A percentile compares a stretch with the other conserved stretches of the same genome.
phyloP scores from a whole-genome alignment of 2,329 filamentous ascomycete genomes.

The Magnaporthiopsis incrustans region DNA sequence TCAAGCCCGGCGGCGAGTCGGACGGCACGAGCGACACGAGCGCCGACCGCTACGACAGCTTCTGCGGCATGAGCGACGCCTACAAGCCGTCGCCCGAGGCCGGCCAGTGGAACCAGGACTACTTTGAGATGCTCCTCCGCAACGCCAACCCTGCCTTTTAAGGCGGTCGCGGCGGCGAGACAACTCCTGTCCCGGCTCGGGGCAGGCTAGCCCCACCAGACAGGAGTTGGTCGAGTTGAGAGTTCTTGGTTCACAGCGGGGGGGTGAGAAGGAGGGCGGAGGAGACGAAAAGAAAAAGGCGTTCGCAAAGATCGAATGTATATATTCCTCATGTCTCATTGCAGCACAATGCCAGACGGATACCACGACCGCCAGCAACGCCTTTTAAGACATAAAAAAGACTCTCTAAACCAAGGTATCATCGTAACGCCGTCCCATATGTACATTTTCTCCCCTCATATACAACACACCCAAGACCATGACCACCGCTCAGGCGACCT shows the following conservation, averaged over 20 bases:
- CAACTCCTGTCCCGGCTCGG: no score
- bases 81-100: conserved; percentile 33
- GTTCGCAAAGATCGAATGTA: background rate
- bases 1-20: conserved; percentile 54
- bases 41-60: conserved; percentile 26
- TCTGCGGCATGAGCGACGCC: conserved; percentile 29
- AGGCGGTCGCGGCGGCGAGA: conserved; percentile 9
- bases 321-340: background rate
- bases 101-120: conserved; percentile 33
- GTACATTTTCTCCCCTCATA: background rate
- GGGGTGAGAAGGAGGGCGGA: background rate
- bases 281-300: background rate
- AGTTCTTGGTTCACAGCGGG: no score
- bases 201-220: no score
- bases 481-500: background rate
- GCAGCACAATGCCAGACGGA: background rate
- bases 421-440: background rate
- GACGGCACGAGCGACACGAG: conserved; percentile 28
- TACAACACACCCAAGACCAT: background rate
- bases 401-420: background rate
- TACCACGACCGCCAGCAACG: background rate
- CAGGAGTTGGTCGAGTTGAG: no score
- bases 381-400: background rate
- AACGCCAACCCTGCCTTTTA: conserved; percentile 27
- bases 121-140: conserved; percentile 34